Conservation (phyloP, 2,329 filamentous ascomycete genomes). For the Alternaria longipes region DNA sequence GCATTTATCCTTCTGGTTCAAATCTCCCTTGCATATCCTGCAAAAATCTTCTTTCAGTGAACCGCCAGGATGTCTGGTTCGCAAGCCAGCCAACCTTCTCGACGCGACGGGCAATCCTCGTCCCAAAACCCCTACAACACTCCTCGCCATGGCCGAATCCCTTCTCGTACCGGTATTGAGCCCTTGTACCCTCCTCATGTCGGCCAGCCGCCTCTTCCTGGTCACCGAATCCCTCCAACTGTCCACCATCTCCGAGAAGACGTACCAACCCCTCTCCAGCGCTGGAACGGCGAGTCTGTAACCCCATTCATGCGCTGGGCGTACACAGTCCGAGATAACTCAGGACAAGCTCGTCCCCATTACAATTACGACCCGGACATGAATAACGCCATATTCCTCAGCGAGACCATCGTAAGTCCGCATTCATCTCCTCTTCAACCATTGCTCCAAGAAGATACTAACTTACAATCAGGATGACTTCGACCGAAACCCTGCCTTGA, state of each 20-base stretch:
- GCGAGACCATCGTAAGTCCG: background rate
- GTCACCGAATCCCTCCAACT: slow-evolving; percentile 1
- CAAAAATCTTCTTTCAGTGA: too few species aligned
- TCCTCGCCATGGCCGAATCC: background rate
- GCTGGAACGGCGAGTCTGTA: slow-evolving; percentile 2
- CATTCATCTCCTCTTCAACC: background rate
- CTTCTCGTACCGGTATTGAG: background rate
- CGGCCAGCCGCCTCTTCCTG: background rate
- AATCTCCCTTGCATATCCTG: background rate
- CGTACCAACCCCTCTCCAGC: slow-evolving; percentile 4
- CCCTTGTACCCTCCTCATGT: background rate
- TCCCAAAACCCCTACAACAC: background rate
- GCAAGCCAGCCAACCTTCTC: background rate
- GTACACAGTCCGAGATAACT: background rate
- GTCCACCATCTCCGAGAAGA: background rate
- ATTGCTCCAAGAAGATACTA: background rate
- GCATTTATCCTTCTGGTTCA: background rate
- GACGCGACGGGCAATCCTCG: background rate
- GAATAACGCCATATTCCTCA: slow-evolving; percentile 4
- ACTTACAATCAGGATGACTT: slow-evolving; percentile 6
- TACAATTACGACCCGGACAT: slow-evolving; percentile 8
- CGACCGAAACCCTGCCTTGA: slow-evolving; percentile 7
- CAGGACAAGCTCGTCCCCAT: background rate
- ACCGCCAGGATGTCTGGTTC: background rate
- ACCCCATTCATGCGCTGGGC: slow-evolving; percentile 12